Conservation (phyloP, 31 red algal species). For the Porphyra umbilicalis region DNA sequence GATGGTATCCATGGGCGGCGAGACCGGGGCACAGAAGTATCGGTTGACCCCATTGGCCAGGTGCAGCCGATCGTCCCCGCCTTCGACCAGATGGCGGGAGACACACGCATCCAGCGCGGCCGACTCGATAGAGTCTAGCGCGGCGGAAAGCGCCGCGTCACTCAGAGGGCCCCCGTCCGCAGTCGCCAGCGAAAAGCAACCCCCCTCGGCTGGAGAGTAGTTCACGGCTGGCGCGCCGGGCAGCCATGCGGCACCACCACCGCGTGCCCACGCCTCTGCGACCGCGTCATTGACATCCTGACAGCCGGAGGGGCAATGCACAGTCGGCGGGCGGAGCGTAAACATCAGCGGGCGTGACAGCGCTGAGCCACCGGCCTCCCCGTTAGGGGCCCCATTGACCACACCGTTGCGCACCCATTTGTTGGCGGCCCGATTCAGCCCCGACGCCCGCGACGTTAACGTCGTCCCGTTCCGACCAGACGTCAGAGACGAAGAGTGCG, state of each 20-base stretch:
- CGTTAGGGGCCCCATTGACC: neutral
- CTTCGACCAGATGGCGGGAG: conserved; percentile 57
- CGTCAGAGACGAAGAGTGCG: too few relatives aligned
- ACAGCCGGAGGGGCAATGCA: neutral
- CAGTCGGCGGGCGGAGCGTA: neutral
- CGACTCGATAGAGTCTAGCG: conserved; percentile 52
- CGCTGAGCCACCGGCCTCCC: neutral
- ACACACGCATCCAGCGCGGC: conserved; percentile 51
- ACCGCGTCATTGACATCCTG: neutral
- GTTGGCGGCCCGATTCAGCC: too few relatives aligned
- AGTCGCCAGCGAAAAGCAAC: neutral
- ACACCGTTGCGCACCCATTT: neutral
- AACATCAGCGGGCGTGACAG: neutral
- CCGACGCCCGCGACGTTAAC: too few relatives aligned
- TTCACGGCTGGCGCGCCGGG: neutral
- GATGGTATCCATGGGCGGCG: conserved; percentile 28
- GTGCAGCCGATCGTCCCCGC: conserved; percentile 71
- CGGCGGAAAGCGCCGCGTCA: conserved; percentile 51
- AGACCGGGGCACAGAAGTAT: conserved; percentile 61
- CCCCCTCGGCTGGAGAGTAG: neutral
- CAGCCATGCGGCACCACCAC: neutral
- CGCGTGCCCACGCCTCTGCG: neutral
- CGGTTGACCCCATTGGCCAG: conserved; percentile 64
- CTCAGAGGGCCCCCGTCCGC: conserved; percentile 7
- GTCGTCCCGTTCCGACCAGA: too few relatives aligned